Conservation (phyloP, 202 grass and related monocot genomes). For the Dendrocalamus latiflorus region DNA sequence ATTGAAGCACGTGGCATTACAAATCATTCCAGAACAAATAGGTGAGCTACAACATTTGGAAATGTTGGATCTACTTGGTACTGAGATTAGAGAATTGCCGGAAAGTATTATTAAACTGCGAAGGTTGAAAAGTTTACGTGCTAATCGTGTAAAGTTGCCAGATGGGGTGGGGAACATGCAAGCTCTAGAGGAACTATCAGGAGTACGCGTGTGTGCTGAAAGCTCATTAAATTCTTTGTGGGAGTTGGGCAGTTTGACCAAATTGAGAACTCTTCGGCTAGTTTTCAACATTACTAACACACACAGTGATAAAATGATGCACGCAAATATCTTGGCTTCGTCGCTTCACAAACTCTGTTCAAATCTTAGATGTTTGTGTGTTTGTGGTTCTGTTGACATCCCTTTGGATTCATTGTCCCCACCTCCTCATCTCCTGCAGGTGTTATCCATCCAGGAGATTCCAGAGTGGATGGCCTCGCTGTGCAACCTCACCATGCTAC, state of each 20-base stretch:
- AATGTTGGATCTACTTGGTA: background rate
- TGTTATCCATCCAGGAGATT: background rate
- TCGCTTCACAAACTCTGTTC: background rate
- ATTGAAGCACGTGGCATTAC: background rate
- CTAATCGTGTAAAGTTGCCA: background rate
- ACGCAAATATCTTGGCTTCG: background rate
- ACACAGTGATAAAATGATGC: background rate
- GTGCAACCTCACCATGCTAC: background rate
- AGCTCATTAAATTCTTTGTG: background rate
- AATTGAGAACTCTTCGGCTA: background rate
- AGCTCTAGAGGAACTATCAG: background rate
- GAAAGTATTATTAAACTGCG: background rate
- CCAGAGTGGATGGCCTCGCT: constrained; percentile 14
- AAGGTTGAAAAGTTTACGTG: background rate
- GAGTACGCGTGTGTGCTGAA: background rate
- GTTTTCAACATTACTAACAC: background rate
- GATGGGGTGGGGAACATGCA: background rate
- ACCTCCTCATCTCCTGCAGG: background rate
- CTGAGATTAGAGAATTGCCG: background rate
- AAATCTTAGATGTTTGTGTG: background rate
- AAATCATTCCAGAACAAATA: constrained; percentile 18
- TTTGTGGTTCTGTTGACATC: background rate
- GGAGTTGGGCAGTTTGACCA: constrained; percentile 5
- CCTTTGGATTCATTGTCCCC: background rate
- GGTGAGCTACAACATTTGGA: constrained; percentile 12